Conservation (phyloP, 257 asterid species). For the Forsythia suspensa region DNA sequence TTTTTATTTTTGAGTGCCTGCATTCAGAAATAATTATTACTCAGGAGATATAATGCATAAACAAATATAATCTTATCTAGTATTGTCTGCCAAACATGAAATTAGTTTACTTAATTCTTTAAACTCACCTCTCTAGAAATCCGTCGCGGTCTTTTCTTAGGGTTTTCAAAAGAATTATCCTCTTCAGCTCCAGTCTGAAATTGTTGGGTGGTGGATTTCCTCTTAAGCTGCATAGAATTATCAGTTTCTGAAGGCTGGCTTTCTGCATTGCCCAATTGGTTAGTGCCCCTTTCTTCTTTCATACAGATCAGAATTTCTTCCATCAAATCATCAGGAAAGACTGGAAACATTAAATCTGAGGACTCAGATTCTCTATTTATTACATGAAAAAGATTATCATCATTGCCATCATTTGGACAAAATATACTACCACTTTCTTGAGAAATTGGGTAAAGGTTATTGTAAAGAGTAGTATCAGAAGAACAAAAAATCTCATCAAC, state of each 20-base stretch:
- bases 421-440: conserved; percentile 38
- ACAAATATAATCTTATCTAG: background rate
- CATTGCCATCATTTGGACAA: conserved; percentile 2
- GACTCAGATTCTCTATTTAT: conserved; percentile 15
- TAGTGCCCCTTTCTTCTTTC: conserved; percentile 25
- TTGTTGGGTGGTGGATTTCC: conserved; percentile 20
- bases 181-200: conserved; percentile 3
- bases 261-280: conserved; percentile 13
- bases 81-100: too few relatives aligned
- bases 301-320: conserved; percentile 5
- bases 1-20: conserved; percentile 33
- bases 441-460: conserved; percentile 26
- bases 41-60: conserved; percentile 4
- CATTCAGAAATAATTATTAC: background rate
- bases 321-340: conserved; percentile 11
- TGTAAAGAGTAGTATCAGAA: conserved; percentile 7
- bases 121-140: conserved; percentile 37
- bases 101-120: too few relatives aligned
- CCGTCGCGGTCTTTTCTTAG: conserved; percentile 31
- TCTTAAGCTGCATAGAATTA: conserved; percentile 25
- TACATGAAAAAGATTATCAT: conserved; percentile 11
- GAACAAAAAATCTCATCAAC: conserved; percentile 13
- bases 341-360: conserved; percentile 17
- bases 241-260: background rate
- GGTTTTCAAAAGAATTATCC: conserved; percentile 10